Conservation (phyloP, 2,329 filamentous ascomycete species). For the Byssochlamys sp. region DNA sequence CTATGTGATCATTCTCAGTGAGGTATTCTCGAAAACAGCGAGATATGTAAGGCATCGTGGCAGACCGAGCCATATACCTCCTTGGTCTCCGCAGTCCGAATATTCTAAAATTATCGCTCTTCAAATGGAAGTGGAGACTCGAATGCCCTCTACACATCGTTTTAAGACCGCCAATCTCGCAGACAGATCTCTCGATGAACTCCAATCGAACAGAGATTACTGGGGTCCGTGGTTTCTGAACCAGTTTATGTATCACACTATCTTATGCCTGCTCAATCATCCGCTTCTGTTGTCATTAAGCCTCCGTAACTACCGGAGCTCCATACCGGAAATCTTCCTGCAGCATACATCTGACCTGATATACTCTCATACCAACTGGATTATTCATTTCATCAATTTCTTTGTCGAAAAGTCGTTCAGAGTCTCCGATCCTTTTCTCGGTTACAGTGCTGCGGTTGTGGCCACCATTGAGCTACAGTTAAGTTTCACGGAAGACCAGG, state of each 20-base stretch:
- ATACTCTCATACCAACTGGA: conserved; percentile 44
- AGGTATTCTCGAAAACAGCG: conserved; percentile 41
- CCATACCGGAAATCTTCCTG: conserved; percentile 46
- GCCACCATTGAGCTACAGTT: conserved; percentile 48
- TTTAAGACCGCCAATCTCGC: conserved; percentile 42
- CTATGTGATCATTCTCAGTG: conserved; percentile 39
- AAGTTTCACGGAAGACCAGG: conserved; percentile 39
- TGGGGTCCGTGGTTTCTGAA: conserved; percentile 47
- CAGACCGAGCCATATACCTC: conserved; percentile 34
- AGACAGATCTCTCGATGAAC: conserved; percentile 31
- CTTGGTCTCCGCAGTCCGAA: conserved; percentile 44
- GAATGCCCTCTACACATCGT: conserved; percentile 42
- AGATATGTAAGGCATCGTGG: conserved; percentile 40
- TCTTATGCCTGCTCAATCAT: conserved; percentile 46
- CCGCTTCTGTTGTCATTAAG: conserved; percentile 45
- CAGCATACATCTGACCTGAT: conserved; percentile 46
- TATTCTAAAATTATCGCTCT: conserved; percentile 43
- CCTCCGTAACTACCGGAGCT: conserved; percentile 44
- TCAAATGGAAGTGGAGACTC: conserved; percentile 45
- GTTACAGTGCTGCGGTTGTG: conserved; percentile 44
- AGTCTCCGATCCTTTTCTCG: conserved; percentile 40
- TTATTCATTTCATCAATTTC: conserved; percentile 43
- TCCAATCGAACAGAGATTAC: conserved; percentile 40
- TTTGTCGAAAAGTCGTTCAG: conserved; percentile 38
- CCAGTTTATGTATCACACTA: conserved; percentile 46